Evolutionary conservation across 2,329 filamentous ascomycete species (phyloP), one percentile per base, ranked within the genome.

Genomic region (Fusarium veterinarium): DNA sequence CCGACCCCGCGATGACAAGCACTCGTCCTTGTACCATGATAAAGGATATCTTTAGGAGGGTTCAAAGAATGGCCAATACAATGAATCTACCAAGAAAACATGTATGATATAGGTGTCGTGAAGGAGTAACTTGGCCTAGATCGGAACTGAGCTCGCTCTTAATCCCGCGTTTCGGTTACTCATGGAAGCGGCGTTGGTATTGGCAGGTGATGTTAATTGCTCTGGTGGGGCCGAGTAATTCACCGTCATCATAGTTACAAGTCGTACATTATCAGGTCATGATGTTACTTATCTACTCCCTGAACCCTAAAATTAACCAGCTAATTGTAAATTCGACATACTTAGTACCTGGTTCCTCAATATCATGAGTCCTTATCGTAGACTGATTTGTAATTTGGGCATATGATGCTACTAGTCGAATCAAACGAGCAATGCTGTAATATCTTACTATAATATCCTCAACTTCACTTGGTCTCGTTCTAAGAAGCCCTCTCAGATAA

Each of bases 1-100:
- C 95, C 31, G 94, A 97, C 71, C 95, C 95, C 55, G 95, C 95
- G 77, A 97, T 93, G 23, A 96, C 90, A 63, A 97, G 85, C 49
- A 97, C 91, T 66, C 91, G 83, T 68, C 82, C 82, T 35, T 79
- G 74, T 3, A 75, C 74, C 84, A 86, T 86, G 40, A 28, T 72
- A 56, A 4, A 19, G 44, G 3, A 46, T 20, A 20, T 12, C 13
- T 37, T 12, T 13, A 8, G 52, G 23, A 8, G 23, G 17, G 13
- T 4, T 20, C 19, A n/a, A 25, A 64, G 13, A 65, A 41, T 35
- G 35, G 1, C 5, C 14, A 20, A n/a, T 8, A 16, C 12, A 31
- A 30, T 25, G n/a, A 37, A 23, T 30, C 14, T 25, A 19, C 6
- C 6, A 8, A 6, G 9, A n/a, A 25, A 38, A 38, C 12, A 42